Percentiles rank a stretch among this genome's conserved stretches.
Conservation (phyloP, 192 early-diverging fungal genomes). For the Coemansia sp. region DNA sequence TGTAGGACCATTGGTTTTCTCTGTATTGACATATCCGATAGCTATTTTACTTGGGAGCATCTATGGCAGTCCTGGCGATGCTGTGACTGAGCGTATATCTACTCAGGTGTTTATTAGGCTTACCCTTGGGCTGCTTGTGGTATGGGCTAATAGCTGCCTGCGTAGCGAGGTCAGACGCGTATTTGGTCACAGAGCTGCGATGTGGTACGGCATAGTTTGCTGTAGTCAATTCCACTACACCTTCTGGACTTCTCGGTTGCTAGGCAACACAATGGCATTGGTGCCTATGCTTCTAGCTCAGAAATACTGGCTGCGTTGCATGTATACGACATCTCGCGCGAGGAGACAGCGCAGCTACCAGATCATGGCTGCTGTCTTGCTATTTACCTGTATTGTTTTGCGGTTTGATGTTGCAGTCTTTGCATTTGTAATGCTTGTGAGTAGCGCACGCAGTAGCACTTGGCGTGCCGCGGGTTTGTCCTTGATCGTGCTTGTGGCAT, state of each 20-base stretch:
- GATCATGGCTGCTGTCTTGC: constrained; percentile 28
- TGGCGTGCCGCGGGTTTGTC: constrained; percentile 5
- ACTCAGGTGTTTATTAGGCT: constrained; percentile 30
- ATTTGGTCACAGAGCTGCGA: constrained; percentile 57
- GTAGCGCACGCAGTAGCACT: constrained; percentile 16
- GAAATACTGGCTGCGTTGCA: constrained; percentile 48
- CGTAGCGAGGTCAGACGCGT: constrained; percentile 51
- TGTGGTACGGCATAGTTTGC: constrained; percentile 49
- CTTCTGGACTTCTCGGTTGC: constrained; percentile 84
- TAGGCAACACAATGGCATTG: constrained; percentile 87
- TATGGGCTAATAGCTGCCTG: constrained; percentile 55
- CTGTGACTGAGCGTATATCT: constrained; percentile 16
- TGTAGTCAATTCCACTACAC: constrained; percentile 85
- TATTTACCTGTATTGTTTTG: constrained; percentile 56
- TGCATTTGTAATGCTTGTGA: constrained; percentile 49
- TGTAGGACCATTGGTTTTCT: constrained; percentile 73
- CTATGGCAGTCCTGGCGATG: background rate
- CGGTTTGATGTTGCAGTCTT: constrained; percentile 61
- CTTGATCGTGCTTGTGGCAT: constrained; percentile 1
- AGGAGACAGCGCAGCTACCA: constrained; percentile 10
- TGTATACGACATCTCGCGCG: background rate
- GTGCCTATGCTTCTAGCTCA: constrained; percentile 59
- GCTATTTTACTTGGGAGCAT: constrained; percentile 6
- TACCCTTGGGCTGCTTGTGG: constrained; percentile 57
- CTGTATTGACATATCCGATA: constrained; percentile 37